Evolutionary conservation across 306 rosid genomes (phyloP).

Genomic region (Fragaria nilgerrensis): DNA sequence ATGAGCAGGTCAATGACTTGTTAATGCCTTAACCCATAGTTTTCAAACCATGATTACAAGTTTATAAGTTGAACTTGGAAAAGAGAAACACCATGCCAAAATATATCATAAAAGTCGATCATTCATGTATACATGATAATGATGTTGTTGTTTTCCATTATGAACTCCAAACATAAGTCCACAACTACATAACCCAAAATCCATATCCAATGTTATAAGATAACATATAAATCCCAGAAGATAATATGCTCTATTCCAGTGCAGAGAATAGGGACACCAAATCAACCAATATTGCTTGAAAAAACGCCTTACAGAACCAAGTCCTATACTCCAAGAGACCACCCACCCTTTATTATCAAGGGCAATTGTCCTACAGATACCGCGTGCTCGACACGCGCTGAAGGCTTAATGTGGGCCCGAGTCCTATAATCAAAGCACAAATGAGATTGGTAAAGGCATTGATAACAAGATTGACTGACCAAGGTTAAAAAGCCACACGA

Average conservation of each 20-base stretch:
- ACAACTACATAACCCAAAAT: constrained; percentile 26
- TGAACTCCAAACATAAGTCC: constrained; percentile 31
- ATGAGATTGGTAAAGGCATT: background rate
- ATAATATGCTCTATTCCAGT: constrained; percentile 26
- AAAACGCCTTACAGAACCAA: constrained; percentile 1
- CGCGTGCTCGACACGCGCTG: constrained; percentile 22
- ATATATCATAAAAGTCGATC: constrained; percentile 28
- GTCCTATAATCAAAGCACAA: background rate
- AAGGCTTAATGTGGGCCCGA: constrained; percentile 13
- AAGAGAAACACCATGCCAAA: constrained; percentile 29
- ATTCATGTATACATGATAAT: constrained; percentile 41
- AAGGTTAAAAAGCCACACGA: constrained; percentile 32
- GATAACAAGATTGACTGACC: constrained; percentile 21
- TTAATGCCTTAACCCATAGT: constrained; percentile 31
- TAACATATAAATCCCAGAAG: constrained; percentile 35
- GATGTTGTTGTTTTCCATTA: constrained; percentile 39
- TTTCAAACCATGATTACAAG: constrained; percentile 18
- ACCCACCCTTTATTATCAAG: background rate
- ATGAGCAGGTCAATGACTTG: constrained; percentile 39
- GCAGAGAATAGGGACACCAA: constrained; percentile 39
- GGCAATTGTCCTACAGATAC: constrained; percentile 8
- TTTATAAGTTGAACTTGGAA: constrained; percentile 25
- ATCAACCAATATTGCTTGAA: constrained; percentile 11
- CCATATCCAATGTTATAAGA: constrained; percentile 33
- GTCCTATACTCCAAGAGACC: background rate